Evolutionary conservation across 257 asterid species (phyloP).

Genomic region (Mitragyna speciosa): DNA sequence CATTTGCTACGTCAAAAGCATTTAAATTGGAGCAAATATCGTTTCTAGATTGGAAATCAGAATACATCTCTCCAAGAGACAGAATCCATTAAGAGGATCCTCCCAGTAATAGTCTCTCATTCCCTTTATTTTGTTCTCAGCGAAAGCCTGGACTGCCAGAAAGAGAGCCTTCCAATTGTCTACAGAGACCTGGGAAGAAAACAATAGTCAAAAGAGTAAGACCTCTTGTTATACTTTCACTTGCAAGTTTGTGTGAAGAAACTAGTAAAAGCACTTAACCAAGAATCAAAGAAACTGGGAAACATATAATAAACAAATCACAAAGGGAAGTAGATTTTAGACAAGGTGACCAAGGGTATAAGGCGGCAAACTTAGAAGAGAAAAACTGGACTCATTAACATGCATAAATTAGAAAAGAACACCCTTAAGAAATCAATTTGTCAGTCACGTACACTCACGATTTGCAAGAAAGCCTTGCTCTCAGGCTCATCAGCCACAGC

Average conservation of each 20-base stretch:
- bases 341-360: not conserved
- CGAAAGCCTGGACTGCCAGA: not conserved
- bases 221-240: not conserved
- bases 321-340: not conserved
- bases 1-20: not conserved
- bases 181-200: constrained; percentile 18
- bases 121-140: constrained; percentile 4
- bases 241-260: not conserved
- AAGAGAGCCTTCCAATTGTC: constrained; percentile 10
- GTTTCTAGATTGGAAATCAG: not conserved
- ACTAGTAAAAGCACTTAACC: not conserved
- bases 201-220: not conserved
- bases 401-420: not conserved
- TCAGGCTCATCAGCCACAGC: constrained; percentile 90
- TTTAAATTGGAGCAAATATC: not conserved
- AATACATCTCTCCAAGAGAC: constrained; percentile 1
- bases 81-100: not conserved
- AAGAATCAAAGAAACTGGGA: not conserved
- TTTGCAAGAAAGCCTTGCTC: constrained; percentile 61
- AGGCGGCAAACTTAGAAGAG: not conserved
- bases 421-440: not conserved
- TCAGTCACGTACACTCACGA: constrained; percentile 21
- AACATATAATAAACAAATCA: not conserved
- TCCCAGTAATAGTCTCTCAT: not conserved
- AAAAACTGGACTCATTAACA: not conserved